Evolutionary conservation across 1,139 yeast species (phyloP), one percentile per base, ranked within the genome.

Genomic region (Arxiozyma bovina): DNA sequence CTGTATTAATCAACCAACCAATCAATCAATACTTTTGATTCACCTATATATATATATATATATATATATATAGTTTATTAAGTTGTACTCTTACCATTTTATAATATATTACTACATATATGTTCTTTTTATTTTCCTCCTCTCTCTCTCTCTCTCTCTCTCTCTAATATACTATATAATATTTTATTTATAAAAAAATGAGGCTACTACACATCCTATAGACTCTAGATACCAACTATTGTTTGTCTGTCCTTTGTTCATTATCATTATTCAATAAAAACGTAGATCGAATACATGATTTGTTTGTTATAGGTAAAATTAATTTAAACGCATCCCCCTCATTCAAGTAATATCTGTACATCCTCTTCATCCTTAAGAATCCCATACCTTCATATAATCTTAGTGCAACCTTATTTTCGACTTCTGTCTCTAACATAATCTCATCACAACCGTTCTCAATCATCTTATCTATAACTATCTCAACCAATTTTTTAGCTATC

Each of bases 241-340:
- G 30, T 27, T 27, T 27, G 8, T n/a, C 11, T 7, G 11, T 7
- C 30, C 8, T 27, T n/a, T 27, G 30, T 27, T 27, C 30, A 27
- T 27, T 11, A 27, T 27, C 30, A 11, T 44, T 34, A 45, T 43
- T 22, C 9, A 43, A 53, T 48, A 74, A 58, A 55, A 75, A 76
- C 1, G 73, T 70, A 5, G 81, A 73, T 60, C 85, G 66, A 43
- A 70, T 62, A 2, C 76, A 67, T 45, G 83, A 70, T 57, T 72
- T 75, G 18, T 77, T 77, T 1, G 86, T 81, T 20, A 85, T 65
- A 1, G 91, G 90, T 42, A 85, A 69, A 3, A 89, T 83, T 59
- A 93, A 75, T 60, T 96, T 77, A 68, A 78, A 91, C 0, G 99
- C 99, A 72, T 93, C 99, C 63, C 87, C 95, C 58, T 94, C 87